Evolutionary conservation across 2,329 filamentous ascomycete species (phyloP).

Genomic region (Ophiostoma sp.): DNA sequence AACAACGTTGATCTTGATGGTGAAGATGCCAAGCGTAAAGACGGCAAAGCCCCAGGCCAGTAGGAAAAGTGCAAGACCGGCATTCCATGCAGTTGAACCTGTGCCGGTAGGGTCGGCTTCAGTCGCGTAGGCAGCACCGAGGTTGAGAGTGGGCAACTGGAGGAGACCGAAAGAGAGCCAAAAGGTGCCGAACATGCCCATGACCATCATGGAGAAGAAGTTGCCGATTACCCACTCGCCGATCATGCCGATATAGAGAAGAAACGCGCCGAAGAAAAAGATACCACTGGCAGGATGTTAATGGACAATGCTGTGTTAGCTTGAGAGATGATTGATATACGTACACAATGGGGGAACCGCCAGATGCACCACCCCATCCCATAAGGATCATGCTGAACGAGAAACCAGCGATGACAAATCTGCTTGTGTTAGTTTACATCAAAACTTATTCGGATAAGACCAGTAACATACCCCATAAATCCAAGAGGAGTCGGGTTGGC

Average conservation of each 20-base stretch:
- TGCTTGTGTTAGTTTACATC: background rate
- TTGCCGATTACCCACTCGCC: conserved; percentile 51
- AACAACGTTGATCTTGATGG: conserved; percentile 45
- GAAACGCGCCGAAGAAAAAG: conserved; percentile 21
- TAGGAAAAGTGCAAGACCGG: conserved; percentile 45
- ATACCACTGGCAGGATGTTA: conserved; percentile 7
- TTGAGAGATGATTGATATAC: background rate
- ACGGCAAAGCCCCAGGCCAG: conserved; percentile 50
- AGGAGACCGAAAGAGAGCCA: conserved; percentile 50
- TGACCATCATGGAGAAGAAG: conserved; percentile 50
- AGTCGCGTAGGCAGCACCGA: conserved; percentile 42
- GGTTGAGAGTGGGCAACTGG: conserved; percentile 45
- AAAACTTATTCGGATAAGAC: background rate
- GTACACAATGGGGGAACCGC: conserved; percentile 19
- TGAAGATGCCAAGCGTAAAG: conserved; percentile 48
- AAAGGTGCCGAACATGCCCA: conserved; percentile 46
- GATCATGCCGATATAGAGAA: conserved; percentile 36
- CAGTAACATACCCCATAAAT: conserved; percentile 18
- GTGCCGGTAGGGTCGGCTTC: conserved; percentile 41
- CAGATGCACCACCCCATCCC: conserved; percentile 21
- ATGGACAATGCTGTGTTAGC: background rate
- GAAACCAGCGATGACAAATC: conserved; percentile 20
- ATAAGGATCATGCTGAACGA: conserved; percentile 22
- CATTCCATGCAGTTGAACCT: conserved; percentile 43
- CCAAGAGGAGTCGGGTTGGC: conserved; percentile 21